phyloP scores from a whole-genome alignment of 352 stramenopile genomes.

The Phytophthora tentaculata region DNA sequence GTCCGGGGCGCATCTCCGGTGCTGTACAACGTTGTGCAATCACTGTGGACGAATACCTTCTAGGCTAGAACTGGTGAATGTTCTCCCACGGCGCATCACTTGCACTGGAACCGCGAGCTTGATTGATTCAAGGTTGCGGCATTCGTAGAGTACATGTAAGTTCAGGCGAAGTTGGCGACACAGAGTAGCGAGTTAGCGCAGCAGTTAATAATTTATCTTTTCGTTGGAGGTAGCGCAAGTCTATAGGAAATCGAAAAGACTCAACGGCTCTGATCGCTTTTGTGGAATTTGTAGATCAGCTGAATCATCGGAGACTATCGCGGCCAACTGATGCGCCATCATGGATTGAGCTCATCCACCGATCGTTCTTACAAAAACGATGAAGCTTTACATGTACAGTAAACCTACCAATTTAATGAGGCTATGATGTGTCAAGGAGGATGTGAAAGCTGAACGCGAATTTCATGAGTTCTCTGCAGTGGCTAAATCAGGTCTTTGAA shows the following conservation, averaged over 20 bases:
- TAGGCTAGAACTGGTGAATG: not conserved
- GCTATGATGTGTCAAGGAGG: too few species aligned
- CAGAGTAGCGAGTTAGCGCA: too few species aligned
- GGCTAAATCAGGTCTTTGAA: too few species aligned
- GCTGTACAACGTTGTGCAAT: not conserved
- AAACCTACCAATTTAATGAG: too few species aligned
- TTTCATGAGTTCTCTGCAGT: too few species aligned
- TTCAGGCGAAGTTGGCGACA: not conserved
- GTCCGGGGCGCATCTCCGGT: not conserved
- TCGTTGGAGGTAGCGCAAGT: too few species aligned
- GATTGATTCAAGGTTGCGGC: not conserved
- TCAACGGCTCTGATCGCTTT: too few species aligned
- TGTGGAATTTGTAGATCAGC: too few species aligned
- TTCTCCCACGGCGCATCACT: not conserved
- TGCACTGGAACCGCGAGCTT: not conserved
- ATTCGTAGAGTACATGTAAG: too few species aligned
- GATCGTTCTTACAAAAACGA: not conserved
- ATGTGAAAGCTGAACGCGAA: too few species aligned
- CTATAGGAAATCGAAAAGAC: not conserved
- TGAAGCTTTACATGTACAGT: too few species aligned
- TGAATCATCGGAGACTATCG: not conserved
- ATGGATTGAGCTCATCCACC: not conserved
- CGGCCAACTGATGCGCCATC: not conserved
- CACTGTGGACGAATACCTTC: not conserved
- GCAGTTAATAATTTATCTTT: too few species aligned